Evolutionary conservation across 352 stramenopile species (phyloP), one percentile per base, ranked within the genome.

Genomic region (Phytophthora constricta): DNA sequence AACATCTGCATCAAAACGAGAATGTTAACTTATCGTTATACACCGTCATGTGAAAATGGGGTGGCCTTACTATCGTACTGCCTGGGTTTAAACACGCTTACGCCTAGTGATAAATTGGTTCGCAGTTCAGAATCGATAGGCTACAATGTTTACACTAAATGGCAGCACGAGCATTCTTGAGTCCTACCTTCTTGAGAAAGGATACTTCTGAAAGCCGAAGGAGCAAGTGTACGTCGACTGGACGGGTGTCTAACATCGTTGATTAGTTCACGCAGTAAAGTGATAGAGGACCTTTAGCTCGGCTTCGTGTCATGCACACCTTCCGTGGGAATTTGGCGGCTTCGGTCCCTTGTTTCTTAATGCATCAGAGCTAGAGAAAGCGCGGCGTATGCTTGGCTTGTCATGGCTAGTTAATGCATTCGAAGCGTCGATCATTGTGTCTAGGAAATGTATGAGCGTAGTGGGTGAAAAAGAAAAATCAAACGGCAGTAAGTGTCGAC

Each of bases 351-450:
- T 20, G 31, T n/a, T n/a, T n/a, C n/a, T n/a, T n/a, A 57, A 43
- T n/a, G 49, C 49, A 20, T 46, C 49, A 4, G 27, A 23, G 8
- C 48, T 27, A 23, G 48, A 55, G 26, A 55, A 55, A 16, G 48
- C 28, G 14, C 48, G 48, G 13, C 48, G 48, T 27, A 55, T 55
- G 34, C n/a, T 42, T 1, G 27, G 48, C 22, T 55, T 55, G 26
- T 41, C 31, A 20, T 37, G 19, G 5, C 13, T 26, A 9, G 4
- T 26, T 55, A 19, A 39, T 19, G n/a, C 16, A 42, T 45, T 31
- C 28, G 34, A 20, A 10, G 16, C 28, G n/a, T 45, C 48, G 4
- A 26, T 8, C 48, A 55, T 45, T 55, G 28, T 10, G 17, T 43
- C n/a, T 19, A 28, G 8, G 34, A 42, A 10, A 42, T 19, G 31